Conservation (phyloP, 208 protist species). For the Angomonas ambiguus region DNA sequence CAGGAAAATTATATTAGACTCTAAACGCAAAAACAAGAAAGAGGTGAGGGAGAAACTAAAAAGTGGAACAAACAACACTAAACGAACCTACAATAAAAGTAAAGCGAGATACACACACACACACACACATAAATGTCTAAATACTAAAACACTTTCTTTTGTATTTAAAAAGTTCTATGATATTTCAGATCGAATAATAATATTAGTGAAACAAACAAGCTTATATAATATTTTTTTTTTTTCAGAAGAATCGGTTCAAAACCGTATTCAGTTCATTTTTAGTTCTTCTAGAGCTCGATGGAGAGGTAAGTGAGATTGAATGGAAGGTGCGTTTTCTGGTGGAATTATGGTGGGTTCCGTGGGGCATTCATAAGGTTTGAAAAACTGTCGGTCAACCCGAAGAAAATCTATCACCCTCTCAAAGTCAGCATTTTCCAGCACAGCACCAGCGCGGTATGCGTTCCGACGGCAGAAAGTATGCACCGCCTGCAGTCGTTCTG, state of each 20-base stretch:
- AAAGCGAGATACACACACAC: no score
- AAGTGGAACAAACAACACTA: background rate
- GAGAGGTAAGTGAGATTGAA: slow-evolving; percentile 46
- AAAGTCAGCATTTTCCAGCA: slow-evolving; percentile 23
- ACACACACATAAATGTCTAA: no score
- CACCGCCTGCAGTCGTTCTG: slow-evolving; percentile 44
- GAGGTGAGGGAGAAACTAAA: slow-evolving; percentile 6
- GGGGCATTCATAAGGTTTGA: slow-evolving; percentile 33
- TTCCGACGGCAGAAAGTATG: slow-evolving; percentile 67
- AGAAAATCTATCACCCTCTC: slow-evolving; percentile 31
- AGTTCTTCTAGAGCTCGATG: background rate
- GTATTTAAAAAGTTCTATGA: no score
- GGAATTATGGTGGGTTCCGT: slow-evolving; percentile 14
- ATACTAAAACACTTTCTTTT: no score
- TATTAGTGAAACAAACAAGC: background rate
- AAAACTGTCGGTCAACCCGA: slow-evolving; percentile 31
- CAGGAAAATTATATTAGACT: background rate
- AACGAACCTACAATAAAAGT: background rate
- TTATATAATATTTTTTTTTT: no score
- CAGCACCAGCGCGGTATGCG: slow-evolving; percentile 38
- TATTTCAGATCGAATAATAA: no score
- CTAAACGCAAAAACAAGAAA: background rate
- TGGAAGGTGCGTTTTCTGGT: slow-evolving; percentile 51
- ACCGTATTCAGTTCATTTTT: background rate
- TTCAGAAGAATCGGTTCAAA: no score